These are phyloP conservation scores for Serendipita sp. DNA, from an alignment of 768 basidiomycete genomes.

Conservation along the genomic window DNA sequence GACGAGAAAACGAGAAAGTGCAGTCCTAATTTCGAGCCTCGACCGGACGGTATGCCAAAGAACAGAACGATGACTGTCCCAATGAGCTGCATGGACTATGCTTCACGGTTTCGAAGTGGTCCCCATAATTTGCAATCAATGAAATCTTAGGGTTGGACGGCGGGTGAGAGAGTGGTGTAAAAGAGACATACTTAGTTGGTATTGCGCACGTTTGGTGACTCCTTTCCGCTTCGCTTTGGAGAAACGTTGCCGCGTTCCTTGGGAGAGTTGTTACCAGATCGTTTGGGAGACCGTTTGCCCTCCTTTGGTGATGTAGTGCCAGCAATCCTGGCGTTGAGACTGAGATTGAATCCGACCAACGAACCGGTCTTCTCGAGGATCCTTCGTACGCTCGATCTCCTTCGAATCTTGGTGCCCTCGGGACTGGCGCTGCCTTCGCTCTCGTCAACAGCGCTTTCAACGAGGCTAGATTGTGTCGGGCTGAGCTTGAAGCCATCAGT, in stretches of 20 bases:
- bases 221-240: not conserved
- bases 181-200: not conserved
- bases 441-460: not conserved
- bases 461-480: not conserved
- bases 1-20: too few relatives aligned
- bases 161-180: not conserved
- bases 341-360: constrained; percentile 5
- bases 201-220: not conserved
- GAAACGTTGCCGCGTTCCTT: not conserved
- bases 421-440: constrained; percentile 4
- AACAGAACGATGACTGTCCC: too few relatives aligned
- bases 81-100: too few relatives aligned
- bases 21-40: too few relatives aligned
- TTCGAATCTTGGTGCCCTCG: constrained; percentile 2
- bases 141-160: not conserved
- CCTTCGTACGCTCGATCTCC: not conserved
- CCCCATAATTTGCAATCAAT: too few relatives aligned
- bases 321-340: not conserved
- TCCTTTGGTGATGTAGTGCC: not conserved
- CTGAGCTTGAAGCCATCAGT: constrained; percentile 6
- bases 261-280: not conserved
- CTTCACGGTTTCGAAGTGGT: too few relatives aligned
- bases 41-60: too few relatives aligned
- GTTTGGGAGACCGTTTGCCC: not conserved
- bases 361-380: constrained; percentile 3